Evolutionary conservation across 73 alveolate species (phyloP), one percentile per base, ranked within the genome.

Genomic region (Stentor roeselii): DNA sequence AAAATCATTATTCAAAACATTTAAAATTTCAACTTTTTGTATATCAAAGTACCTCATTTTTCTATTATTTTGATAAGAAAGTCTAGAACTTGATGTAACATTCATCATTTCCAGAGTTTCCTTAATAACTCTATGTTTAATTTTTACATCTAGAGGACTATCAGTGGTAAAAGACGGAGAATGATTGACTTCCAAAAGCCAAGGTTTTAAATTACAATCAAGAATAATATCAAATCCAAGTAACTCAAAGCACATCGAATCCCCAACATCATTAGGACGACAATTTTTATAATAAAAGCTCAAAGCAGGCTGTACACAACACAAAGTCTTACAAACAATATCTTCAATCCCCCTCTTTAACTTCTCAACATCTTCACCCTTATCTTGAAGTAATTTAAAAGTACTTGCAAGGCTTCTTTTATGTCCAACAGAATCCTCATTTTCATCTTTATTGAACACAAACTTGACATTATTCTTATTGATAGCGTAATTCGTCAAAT

Each of bases 131-230:
- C 67, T 85, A 75, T 82, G 88, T 75, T 91, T 91, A 6, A 91
- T 88, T 36, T 85, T 84, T 42, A 59, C 83, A 85, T 91, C 96
- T 38, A 91, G 78, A 3, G 96, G 96, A 0, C 94, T 84, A 40
- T 91, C 96, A 14, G 92, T 88, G 0, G 89, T 82, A 80, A 91
- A 91, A 42, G 93, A 87, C 32, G 96, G 94, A 60, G 94, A 82
- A 91, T n/a, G n/a, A n/a, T n/a, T n/a, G n/a, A n/a, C n/a, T n/a
- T n/a, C n/a, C n/a, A n/a, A n/a, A n/a, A n/a, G 77, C 94, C 94
- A 91, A 37, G 94, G 92, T 67, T 91, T 91, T 27, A 83, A 32
- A 4, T 90, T 78, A 4, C 59, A 39, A 85, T 91, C 96, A 11
- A 91, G 50, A 37, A 91, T 77, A 3, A 91, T 83, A 84, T 91